Evolutionary conservation across 1,284 basidiomycete genomes (phyloP).

Genomic region (Ustilago vetiveriae): DNA sequence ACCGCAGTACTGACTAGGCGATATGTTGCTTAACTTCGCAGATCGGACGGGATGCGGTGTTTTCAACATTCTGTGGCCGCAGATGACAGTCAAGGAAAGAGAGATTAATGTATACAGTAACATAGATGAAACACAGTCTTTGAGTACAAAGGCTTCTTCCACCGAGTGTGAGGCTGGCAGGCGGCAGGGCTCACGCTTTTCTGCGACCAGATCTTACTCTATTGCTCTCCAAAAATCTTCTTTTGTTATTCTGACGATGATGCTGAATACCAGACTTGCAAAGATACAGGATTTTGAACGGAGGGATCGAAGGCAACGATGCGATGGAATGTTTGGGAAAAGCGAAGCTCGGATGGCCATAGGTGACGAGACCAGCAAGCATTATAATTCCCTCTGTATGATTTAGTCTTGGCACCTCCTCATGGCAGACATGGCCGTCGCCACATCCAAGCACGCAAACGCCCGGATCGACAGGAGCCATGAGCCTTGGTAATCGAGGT

Average conservation of each 20-base stretch:
- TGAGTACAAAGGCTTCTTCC: too few species aligned
- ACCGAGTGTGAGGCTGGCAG: too few species aligned
- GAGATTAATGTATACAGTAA: too few species aligned
- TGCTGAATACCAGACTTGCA: too few species aligned
- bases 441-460: constrained; percentile 44
- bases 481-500: constrained; percentile 50
- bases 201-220: too few species aligned
- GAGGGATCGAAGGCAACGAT: not conserved
- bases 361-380: constrained; percentile 34
- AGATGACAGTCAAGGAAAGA: constrained; percentile 70
- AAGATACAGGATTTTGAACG: not conserved
- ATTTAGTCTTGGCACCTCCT: constrained; percentile 40
- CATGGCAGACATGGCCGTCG: constrained; percentile 44
- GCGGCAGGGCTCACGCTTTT: too few species aligned
- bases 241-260: too few species aligned
- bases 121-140: too few species aligned
- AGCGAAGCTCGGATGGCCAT: constrained; percentile 50
- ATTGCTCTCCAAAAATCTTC: too few species aligned
- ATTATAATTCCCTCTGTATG: constrained; percentile 43
- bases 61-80: constrained; percentile 81
- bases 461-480: constrained; percentile 34
- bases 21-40: constrained; percentile 72
- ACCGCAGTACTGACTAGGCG: constrained; percentile 83
- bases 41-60: constrained; percentile 83
- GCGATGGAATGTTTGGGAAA: constrained; percentile 34